phyloP scores from a whole-genome alignment of 2,329 filamentous ascomycete genomes.

The Acarospora socialis region DNA sequence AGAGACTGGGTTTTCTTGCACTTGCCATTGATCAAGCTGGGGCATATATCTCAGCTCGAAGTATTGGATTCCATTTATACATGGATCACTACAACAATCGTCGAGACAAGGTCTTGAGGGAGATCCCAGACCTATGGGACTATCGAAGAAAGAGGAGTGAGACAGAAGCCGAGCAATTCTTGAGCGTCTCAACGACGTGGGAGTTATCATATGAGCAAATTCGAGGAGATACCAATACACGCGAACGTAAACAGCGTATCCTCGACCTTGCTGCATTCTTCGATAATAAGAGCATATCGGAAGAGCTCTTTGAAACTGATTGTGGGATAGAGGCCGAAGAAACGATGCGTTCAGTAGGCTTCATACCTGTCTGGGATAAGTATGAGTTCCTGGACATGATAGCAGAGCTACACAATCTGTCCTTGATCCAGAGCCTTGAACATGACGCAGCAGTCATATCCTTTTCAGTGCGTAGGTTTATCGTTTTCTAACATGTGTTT shows the following conservation, averaged over 20 bases:
- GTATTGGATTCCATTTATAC: conserved; percentile 13
- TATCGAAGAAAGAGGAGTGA: conserved; percentile 10
- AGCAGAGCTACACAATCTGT: conserved; percentile 11
- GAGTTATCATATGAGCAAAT: conserved; percentile 17
- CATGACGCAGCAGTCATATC: too few species aligned
- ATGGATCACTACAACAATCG: conserved; percentile 11
- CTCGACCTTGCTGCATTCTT: conserved; percentile 16
- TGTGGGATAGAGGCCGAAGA: conserved; percentile 1
- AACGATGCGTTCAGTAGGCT: conserved; percentile 9
- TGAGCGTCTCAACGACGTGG: conserved; percentile 17
- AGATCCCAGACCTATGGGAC: conserved; percentile 6
- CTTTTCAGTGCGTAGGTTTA: too few species aligned
- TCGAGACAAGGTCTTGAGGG: background rate
- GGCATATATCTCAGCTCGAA: conserved; percentile 15
- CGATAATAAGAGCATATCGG: conserved; percentile 13
- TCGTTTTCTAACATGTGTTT: too few species aligned
- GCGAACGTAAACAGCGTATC: conserved; percentile 2
- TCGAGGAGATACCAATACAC: conserved; percentile 3
- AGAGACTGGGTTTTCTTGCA: conserved; percentile 14
- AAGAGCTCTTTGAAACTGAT: conserved; percentile 14
- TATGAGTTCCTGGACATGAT: conserved; percentile 11
- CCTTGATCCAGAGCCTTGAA: conserved; percentile 12
- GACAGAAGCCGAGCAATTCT: conserved; percentile 8
- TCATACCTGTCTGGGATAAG: conserved; percentile 12
- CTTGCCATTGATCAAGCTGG: conserved; percentile 19